These are phyloP conservation scores for Populus deltoides DNA, from an alignment of 345 rosid genomes.

Conservation along the genomic window DNA sequence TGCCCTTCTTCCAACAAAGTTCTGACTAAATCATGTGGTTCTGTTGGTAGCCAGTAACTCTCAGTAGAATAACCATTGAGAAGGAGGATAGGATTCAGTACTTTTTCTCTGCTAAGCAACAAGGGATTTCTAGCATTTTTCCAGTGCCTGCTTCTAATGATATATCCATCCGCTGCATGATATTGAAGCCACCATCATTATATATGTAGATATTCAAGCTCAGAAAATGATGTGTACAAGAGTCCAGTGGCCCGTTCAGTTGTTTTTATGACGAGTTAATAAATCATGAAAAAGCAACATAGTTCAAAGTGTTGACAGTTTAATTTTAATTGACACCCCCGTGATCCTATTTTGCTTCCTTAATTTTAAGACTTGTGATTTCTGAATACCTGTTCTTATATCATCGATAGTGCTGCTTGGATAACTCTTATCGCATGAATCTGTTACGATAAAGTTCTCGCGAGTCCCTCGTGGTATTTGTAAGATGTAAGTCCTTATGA, in stretches of 20 bases:
- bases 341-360: too few relatives aligned
- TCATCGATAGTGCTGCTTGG: slow-evolving; percentile 32
- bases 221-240: neutral
- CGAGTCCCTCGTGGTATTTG: slow-evolving; percentile 28
- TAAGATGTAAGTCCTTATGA: slow-evolving; percentile 36
- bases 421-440: slow-evolving; percentile 19
- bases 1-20: slow-evolving; percentile 41
- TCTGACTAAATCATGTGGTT: slow-evolving; percentile 42
- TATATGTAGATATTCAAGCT: too few relatives aligned
- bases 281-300: too few relatives aligned
- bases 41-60: slow-evolving; percentile 40
- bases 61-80: slow-evolving; percentile 40
- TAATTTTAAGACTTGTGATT: neutral
- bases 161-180: slow-evolving; percentile 38
- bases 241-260: too few relatives aligned
- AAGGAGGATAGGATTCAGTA: slow-evolving; percentile 34
- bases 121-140: slow-evolving; percentile 5
- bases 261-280: neutral
- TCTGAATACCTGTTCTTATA: slow-evolving; percentile 35
- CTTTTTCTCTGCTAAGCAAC: slow-evolving; percentile 15
- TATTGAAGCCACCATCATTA: neutral
- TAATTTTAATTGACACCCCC: too few relatives aligned
- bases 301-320: too few relatives aligned
- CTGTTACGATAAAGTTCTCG: neutral
- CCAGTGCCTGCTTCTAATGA: slow-evolving; percentile 45